Evolutionary conservation across 148 eudicot species (phyloP).

Genomic region (Simmondsia chinensis): DNA sequence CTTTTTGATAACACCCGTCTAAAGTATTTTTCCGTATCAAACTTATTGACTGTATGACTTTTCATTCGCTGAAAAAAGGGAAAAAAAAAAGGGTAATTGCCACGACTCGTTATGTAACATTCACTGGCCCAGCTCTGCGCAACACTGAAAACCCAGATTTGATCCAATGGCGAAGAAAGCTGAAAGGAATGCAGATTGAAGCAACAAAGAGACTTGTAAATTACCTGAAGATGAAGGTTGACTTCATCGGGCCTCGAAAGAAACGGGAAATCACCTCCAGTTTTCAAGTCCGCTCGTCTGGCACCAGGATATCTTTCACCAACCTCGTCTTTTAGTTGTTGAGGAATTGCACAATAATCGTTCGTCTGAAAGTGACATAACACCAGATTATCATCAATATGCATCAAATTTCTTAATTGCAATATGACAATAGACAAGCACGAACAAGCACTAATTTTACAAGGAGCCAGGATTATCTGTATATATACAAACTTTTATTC

Average conservation of each 20-base stretch:
- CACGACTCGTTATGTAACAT: too few species aligned
- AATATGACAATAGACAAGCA: too few species aligned
- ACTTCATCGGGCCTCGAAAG: slow-evolving; percentile 95
- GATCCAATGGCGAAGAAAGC: neutral
- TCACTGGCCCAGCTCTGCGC: too few species aligned
- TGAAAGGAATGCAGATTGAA: neutral
- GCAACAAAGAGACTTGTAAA: neutral
- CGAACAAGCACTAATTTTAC: neutral
- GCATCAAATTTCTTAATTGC: neutral
- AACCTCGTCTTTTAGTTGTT: slow-evolving; percentile 82
- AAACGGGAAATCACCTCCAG: slow-evolving; percentile 96
- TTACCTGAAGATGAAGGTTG: slow-evolving; percentile 95
- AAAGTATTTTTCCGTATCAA: too few species aligned
- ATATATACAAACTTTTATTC: too few species aligned
- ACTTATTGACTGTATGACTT: too few species aligned
- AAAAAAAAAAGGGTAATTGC: too few species aligned
- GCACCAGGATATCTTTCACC: slow-evolving; percentile 86
- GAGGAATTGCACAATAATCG: slow-evolving; percentile 78
- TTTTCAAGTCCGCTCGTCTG: slow-evolving; percentile 73
- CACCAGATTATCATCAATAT: slow-evolving; percentile 1
- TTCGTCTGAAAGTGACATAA: slow-evolving; percentile 47
- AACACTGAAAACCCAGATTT: neutral
- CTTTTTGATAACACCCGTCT: too few species aligned
- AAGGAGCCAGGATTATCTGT: too few species aligned
- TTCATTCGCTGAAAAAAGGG: too few species aligned